Conservation (phyloP, 768 basidiomycete species). For the Rhizopogon vesiculosus region DNA sequence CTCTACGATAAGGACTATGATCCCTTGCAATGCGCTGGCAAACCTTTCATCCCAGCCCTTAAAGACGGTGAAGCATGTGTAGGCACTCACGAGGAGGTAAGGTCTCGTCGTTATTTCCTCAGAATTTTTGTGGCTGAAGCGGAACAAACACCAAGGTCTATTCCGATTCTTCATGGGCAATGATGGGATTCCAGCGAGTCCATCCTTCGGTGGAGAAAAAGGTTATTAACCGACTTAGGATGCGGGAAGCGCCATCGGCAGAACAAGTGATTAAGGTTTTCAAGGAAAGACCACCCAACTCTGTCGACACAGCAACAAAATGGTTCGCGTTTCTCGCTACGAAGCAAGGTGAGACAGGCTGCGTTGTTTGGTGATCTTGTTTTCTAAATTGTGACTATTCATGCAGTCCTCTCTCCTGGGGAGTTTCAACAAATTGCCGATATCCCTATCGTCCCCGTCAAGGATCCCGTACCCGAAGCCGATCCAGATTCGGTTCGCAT, state of each 20-base stretch:
- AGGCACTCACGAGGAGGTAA: slow-evolving; percentile 62
- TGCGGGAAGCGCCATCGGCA: slow-evolving; percentile 61
- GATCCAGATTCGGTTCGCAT: slow-evolving; percentile 18
- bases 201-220: slow-evolving; percentile 44
- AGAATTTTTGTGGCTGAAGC: not conserved
- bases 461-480: slow-evolving; percentile 10
- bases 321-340: slow-evolving; percentile 66
- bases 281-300: slow-evolving; percentile 44
- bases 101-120: slow-evolving; percentile 8
- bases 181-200: slow-evolving; percentile 66
- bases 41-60: slow-evolving; percentile 74
- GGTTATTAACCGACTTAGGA: slow-evolving; percentile 50
- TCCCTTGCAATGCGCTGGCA: slow-evolving; percentile 40
- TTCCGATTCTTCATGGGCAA: slow-evolving; percentile 54
- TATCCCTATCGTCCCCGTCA: slow-evolving; percentile 59
- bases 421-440: slow-evolving; percentile 52
- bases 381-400: not conserved
- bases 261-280: slow-evolving; percentile 51
- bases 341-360: slow-evolving; percentile 37
- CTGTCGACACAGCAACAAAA: slow-evolving; percentile 41
- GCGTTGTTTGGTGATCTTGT: not conserved
- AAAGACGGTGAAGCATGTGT: slow-evolving; percentile 42
- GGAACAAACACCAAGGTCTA: slow-evolving; percentile 47
- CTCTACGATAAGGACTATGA: slow-evolving; percentile 51
- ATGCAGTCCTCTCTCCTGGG: slow-evolving; percentile 46